phyloP scores from a whole-genome alignment of 2,329 filamentous ascomycete species.

The Rhynchosporium secalis region DNA sequence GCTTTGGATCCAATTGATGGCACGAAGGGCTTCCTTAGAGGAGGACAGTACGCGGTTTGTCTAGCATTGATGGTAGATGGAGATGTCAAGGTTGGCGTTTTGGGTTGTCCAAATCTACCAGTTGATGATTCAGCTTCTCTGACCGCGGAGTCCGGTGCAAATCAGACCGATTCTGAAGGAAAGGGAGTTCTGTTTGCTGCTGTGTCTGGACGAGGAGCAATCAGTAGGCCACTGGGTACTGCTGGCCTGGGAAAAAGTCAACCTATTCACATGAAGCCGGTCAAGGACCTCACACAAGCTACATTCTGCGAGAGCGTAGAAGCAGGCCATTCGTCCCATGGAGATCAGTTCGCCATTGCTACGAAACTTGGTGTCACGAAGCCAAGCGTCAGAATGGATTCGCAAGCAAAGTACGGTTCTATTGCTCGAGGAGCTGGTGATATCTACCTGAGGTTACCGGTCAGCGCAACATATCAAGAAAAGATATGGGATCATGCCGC shows the following conservation, averaged over 20 bases:
- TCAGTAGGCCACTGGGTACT: conserved; percentile 68
- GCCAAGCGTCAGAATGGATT: conserved; percentile 93
- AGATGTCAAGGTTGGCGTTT: conserved; percentile 88
- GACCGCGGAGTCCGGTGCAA: conserved; percentile 69
- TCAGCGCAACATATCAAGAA: conserved; percentile 86
- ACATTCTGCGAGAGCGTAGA: conserved; percentile 98
- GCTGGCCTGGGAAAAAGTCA: conserved; percentile 56
- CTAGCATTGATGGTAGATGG: conserved; percentile 90
- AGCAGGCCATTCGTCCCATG: conserved; percentile 86
- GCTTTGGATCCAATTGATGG: conserved; percentile 97
- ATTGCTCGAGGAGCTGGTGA: conserved; percentile 93
- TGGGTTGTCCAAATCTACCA: conserved; percentile 94
- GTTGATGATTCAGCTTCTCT: conserved; percentile 75
- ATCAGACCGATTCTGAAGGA: conserved; percentile 71
- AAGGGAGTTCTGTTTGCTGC: conserved; percentile 89
- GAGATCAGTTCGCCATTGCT: conserved; percentile 83
- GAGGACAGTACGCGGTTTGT: conserved; percentile 96
- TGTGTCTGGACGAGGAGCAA: conserved; percentile 75
- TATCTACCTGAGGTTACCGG: conserved; percentile 87
- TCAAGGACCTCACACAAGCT: conserved; percentile 73
- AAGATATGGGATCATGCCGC: conserved; percentile 99
- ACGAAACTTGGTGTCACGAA: conserved; percentile 81
- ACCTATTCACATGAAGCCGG: conserved; percentile 75
- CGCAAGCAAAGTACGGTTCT: conserved; percentile 95
- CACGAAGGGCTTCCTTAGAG: conserved; percentile 94